A percentile compares a stretch with the other conserved stretches of the same genome.
Evolutionary conservation across 225 moss, liverwort and hornwort species (phyloP).

Genomic region (Lunularia cruciata): DNA sequence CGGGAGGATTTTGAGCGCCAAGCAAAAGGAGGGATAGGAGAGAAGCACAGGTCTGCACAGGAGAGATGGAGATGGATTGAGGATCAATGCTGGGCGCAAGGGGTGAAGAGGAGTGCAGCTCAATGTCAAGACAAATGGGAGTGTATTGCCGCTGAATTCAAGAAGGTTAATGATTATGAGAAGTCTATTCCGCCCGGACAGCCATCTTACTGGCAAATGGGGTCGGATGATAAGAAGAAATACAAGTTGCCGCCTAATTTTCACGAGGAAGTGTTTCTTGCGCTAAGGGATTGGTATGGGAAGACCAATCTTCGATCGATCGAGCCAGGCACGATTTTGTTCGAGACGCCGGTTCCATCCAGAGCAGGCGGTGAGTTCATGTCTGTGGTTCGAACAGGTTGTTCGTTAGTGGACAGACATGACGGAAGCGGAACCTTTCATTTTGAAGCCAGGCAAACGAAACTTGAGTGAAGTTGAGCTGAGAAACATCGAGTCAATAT

Average conservation of each 20-base stretch:
- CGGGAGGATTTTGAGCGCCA: conserved; percentile 91
- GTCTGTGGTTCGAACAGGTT: neutral
- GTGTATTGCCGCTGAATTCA: conserved; percentile 87
- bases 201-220: conserved; percentile 85
- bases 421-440: too few relatives aligned
- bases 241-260: conserved; percentile 86
- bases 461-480: too few relatives aligned
- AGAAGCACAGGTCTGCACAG: conserved; percentile 82
- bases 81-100: conserved; percentile 92
- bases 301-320: conserved; percentile 75
- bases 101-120: conserved; percentile 84
- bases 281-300: conserved; percentile 86
- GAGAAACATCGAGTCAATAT: too few relatives aligned
- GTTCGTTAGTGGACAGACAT: neutral
- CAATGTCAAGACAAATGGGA: conserved; percentile 99
- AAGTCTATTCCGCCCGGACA: conserved; percentile 70
- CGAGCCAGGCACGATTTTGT: conserved; percentile 61
- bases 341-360: conserved; percentile 68
- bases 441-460: too few relatives aligned
- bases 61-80: conserved; percentile 98
- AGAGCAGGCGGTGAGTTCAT: conserved; percentile 39
- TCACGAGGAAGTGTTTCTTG: conserved; percentile 84
- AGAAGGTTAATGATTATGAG: conserved; percentile 95
- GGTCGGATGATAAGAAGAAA: conserved; percentile 87
- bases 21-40: conserved; percentile 67